These are phyloP conservation scores for Lasiodiplodia citricola DNA, from an alignment of 2,329 filamentous ascomycete genomes.

Conservation along the genomic window DNA sequence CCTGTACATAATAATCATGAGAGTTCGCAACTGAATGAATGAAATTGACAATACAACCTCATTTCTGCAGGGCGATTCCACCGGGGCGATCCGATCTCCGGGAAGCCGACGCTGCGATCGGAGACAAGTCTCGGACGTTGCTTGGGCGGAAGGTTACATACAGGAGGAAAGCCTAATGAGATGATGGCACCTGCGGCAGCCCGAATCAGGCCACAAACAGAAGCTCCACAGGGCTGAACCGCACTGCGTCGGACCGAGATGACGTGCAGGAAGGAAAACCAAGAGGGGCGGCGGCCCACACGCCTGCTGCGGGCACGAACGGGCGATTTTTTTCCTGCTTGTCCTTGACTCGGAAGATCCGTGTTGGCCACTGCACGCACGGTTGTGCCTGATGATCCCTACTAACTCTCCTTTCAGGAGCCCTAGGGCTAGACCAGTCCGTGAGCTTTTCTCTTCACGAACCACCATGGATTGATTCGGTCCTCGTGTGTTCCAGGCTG, in stretches of 20 bases:
- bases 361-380: slow-evolving; percentile 8
- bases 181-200: neutral
- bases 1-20: slow-evolving; percentile 17
- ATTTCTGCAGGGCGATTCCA: neutral
- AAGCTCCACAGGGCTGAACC: slow-evolving; percentile 23
- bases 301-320: slow-evolving; percentile 8
- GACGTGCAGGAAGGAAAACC: slow-evolving; percentile 18
- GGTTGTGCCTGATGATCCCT: slow-evolving; percentile 18
- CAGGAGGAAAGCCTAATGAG: slow-evolving; percentile 10
- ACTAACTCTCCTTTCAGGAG: slow-evolving; percentile 8
- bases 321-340: neutral
- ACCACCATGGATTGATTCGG: neutral
- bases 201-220: slow-evolving; percentile 9
- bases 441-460: neutral
- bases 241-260: slow-evolving; percentile 15
- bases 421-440: slow-evolving; percentile 2
- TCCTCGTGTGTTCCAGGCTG: neutral
- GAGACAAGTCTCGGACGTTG: neutral
- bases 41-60: neutral
- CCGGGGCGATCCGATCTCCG: slow-evolving; percentile 1
- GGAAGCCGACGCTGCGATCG: neutral
- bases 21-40: neutral
- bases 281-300: slow-evolving; percentile 3
- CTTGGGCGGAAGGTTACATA: neutral
- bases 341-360: slow-evolving; percentile 20